Base-by-base conservation (phyloP, 2,329 filamentous ascomycete genomes). In the Ceratocystis variospora region DNA sequence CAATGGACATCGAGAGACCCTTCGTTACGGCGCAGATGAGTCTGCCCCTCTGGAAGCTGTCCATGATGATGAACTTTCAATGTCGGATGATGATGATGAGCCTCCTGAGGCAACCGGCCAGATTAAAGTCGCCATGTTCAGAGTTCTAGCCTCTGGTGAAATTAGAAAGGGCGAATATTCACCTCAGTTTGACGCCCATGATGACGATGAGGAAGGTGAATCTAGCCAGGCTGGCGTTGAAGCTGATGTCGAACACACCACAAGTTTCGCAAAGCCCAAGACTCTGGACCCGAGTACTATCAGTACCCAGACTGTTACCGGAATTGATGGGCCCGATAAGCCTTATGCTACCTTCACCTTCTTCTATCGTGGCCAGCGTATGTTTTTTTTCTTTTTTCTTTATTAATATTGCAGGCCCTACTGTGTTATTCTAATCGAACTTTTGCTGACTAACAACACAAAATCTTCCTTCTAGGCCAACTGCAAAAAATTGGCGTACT, bases 121-220 rank as follows among this genome's bases (percentile, higher is more conserved):
- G 77, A 99, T 99, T 79, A 97, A 97, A 77, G 91, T 99, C 19
- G 91, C 93, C 69, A 86, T 99, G 78, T 97, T 96, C 76, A 86
- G 94, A 33, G 94, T 99, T 7, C 80, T 97, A 59, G 94, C 94
- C 1, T 96, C 91, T 5, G 94, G 94, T 15, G 94, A 97, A 75
- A 96, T 99, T 73, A 97, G 96, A 78, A 90, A 92, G 73, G 94
- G 94, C 69, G 94, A 99, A 76, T 99, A 97, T 76, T 96, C 92
- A 1, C 94, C 94, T 12, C 94, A 97, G 73, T 97, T 97, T 70
- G 92, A 96, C 74, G 93, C 93, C 2, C 90, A 97, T 72, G 94
- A 97, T 72, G 93, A 96, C 69, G 92, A 96, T 69, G 86, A 88
- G 65, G 78, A 81, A 19, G 80, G 80, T 15, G 68, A 67, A 28